Conservation (phyloP, 441 rosid species). For the Cnidoscolus chayamansa region DNA sequence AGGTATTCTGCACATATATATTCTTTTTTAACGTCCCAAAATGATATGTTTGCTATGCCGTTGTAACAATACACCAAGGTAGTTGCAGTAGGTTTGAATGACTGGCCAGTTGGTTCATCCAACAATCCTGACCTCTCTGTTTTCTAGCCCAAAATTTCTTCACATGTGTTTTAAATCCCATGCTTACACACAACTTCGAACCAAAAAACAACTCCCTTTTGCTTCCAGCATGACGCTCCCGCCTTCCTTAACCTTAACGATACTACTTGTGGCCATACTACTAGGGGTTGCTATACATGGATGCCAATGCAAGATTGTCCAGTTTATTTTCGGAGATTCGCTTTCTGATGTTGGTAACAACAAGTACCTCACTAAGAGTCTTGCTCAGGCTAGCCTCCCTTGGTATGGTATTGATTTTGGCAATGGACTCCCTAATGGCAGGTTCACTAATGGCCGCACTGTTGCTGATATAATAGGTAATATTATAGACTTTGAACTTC, state of each 20-base stretch:
- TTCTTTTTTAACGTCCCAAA: too few relatives aligned
- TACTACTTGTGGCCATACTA: conserved; percentile 24
- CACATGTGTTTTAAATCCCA: background rate
- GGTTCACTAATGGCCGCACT: conserved; percentile 89
- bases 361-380: conserved; percentile 51
- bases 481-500: background rate
- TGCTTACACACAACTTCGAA: background rate
- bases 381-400: conserved; percentile 75
- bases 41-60: background rate
- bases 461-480: conserved; percentile 89
- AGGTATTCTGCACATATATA: too few relatives aligned
- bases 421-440: conserved; percentile 86
- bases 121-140: conserved; percentile 19
- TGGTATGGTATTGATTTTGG: conserved; percentile 92
- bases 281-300: conserved; percentile 34
- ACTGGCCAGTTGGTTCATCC: conserved; percentile 40
- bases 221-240: conserved; percentile 32
- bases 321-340: conserved; percentile 95
- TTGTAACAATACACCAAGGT: conserved; percentile 22
- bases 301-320: conserved; percentile 63
- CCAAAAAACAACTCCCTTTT: background rate
- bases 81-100: conserved; percentile 48
- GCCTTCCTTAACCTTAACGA: background rate
- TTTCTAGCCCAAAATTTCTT: too few relatives aligned
- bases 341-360: conserved; percentile 92